Percentiles rank a stretch among this genome's conserved stretches.
phyloP scores from a whole-genome alignment of 2,329 filamentous ascomycete genomes.

The Alternaria metachromatica region DNA sequence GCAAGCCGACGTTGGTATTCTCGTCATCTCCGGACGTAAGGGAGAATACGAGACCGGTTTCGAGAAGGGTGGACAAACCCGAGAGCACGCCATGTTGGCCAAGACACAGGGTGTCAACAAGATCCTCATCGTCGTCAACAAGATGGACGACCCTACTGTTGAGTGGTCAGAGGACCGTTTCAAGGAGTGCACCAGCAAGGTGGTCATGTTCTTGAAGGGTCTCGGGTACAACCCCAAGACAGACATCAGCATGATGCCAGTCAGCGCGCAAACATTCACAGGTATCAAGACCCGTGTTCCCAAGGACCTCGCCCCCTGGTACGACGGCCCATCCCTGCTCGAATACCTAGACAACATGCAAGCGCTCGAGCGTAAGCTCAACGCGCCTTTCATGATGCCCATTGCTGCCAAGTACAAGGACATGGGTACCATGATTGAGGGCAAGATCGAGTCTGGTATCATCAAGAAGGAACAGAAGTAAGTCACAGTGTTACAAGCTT shows the following conservation, averaged over 20 bases:
- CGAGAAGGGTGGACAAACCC: slow-evolving; percentile 93
- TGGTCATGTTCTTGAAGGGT: slow-evolving; percentile 85
- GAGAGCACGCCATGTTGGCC: slow-evolving; percentile 96
- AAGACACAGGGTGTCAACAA: slow-evolving; percentile 99
- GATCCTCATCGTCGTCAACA: slow-evolving; percentile 86
- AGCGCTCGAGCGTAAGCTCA: slow-evolving; percentile 91
- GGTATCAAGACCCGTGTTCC: slow-evolving; percentile 88
- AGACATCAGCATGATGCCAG: slow-evolving; percentile 94
- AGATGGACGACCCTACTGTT: slow-evolving; percentile 98
- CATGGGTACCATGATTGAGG: slow-evolving; percentile 96
- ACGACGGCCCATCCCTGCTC: slow-evolving; percentile 85
- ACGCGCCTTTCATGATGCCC: slow-evolving; percentile 99
- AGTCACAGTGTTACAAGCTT: neutral
- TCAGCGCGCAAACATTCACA: slow-evolving; percentile 84
- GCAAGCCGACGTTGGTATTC: slow-evolving; percentile 71
- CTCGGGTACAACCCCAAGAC: slow-evolving; percentile 94
- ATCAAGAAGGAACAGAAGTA: slow-evolving; percentile 17
- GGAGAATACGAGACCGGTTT: slow-evolving; percentile 99
- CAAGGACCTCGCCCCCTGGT: slow-evolving; percentile 79
- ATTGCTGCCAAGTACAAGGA: slow-evolving; percentile 95
- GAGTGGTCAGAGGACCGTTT: slow-evolving; percentile 94
- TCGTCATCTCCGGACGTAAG: slow-evolving; percentile 96
- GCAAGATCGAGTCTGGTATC: slow-evolving; percentile 84
- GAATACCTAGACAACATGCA: slow-evolving; percentile 96
- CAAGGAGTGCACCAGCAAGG: slow-evolving; percentile 90